Conservation (phyloP, 148 eudicot genomes). For the Simmondsia chinensis region DNA sequence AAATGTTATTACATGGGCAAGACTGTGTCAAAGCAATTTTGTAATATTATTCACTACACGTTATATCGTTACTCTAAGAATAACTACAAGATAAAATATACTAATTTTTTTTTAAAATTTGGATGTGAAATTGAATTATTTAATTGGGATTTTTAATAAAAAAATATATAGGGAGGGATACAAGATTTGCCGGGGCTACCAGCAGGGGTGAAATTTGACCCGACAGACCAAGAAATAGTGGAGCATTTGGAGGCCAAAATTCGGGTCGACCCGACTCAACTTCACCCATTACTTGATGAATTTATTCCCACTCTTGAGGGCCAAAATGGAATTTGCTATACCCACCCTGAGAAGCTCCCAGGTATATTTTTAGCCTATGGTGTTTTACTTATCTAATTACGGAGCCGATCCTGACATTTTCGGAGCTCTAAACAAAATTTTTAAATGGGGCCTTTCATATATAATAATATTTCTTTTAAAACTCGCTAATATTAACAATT, state of each 20-base stretch:
- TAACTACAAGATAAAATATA: no score
- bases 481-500: no score
- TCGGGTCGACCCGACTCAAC: slow-evolving; percentile 26
- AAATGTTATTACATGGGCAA: no score
- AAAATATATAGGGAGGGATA: slow-evolving; percentile 12
- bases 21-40: no score
- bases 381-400: no score
- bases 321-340: slow-evolving; percentile 85
- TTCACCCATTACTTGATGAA: slow-evolving; percentile 78
- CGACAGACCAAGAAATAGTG: slow-evolving; percentile 72
- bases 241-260: slow-evolving; percentile 81
- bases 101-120: no score
- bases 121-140: background rate
- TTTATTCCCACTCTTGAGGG: slow-evolving; percentile 86
- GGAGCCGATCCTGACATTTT: no score
- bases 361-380: slow-evolving; percentile 35
- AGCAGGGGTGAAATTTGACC: slow-evolving; percentile 96
- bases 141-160: background rate
- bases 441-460: no score
- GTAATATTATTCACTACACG: no score
- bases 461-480: no score
- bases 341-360: slow-evolving; percentile 93
- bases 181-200: slow-evolving; percentile 81
- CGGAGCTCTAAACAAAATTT: no score
- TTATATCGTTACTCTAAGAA: no score